Evolutionary conservation across 1,139 yeast species (phyloP), one percentile per base, ranked within the genome.

Genomic region (Martiniozyma asiatica): DNA sequence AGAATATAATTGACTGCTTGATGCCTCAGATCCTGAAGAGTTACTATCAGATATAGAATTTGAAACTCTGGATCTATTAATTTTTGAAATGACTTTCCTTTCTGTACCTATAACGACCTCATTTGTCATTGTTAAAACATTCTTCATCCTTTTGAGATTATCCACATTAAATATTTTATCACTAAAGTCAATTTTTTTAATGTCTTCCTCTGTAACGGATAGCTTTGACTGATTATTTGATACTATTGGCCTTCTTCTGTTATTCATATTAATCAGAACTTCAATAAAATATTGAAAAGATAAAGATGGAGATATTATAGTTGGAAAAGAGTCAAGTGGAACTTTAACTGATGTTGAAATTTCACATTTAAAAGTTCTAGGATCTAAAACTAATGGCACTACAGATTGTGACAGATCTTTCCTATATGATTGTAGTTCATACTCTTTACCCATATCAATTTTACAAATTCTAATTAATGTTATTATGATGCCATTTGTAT

Each of bases 321-420:
- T 80, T 0, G 95, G 93, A 49, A 85, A 82, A 1, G 82, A 74
- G 44, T 85, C 95, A 0, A 81, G 71, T 0, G 96, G 95, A 0
- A 85, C 74, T 38, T 76, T 61, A 15, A 85, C 55, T 27, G 71
- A 68, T 1, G 87, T 70, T 23, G 69, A 68, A 5, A 78, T 64
- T 25, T 69, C 76, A 20, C 75, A 65, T 20, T 63, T 56, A 27
- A 73, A 60, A 0, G 79, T 65, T 6, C 50, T 59, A 1, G 92
- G 87, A 47, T 82, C 89, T 14, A 82, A 73, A 40, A 72, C 76
- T n/a, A 85, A 55, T 1, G 95, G 94, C 1, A 80, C 64, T 1
- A 84, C 67, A 27, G 71, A 65, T 52, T 85, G 96, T 24, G 78
- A 72, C 13, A 85, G 59, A 48, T 85, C 96, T 50, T 85, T 85